Conservation (phyloP, 495 filamentous ascomycete genomes). For the Aspergillus coremiiformis region DNA sequence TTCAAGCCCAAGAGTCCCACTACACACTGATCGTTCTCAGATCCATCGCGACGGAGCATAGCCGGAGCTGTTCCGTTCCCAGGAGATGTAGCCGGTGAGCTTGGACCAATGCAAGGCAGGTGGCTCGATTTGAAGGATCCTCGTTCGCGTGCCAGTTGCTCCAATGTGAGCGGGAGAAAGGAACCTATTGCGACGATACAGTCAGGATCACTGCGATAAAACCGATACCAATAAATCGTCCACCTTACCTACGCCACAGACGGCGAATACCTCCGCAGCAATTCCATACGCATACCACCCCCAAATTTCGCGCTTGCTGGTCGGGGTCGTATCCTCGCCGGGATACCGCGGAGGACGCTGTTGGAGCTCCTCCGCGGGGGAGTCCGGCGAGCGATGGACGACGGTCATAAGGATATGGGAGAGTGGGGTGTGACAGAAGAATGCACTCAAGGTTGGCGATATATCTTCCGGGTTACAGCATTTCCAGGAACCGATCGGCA, state of each 20-base stretch:
- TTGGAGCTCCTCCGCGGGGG: constrained; percentile 19
- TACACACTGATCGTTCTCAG: constrained; percentile 35
- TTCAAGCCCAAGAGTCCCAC: constrained; percentile 37
- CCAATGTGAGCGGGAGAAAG: constrained; percentile 83
- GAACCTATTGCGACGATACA: constrained; percentile 50
- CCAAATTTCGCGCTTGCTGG: constrained; percentile 67
- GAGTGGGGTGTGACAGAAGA: background rate
- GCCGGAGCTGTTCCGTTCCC: constrained; percentile 57
- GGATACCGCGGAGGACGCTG: constrained; percentile 48
- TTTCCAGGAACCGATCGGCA: background rate
- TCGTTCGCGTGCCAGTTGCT: constrained; percentile 77
- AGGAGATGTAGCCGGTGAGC: constrained; percentile 10
- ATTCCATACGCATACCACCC: constrained; percentile 91
- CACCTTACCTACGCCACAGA: constrained; percentile 59
- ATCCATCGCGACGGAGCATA: constrained; percentile 22
- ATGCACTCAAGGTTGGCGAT: background rate
- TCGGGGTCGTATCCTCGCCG: constrained; percentile 77
- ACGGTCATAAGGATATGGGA: constrained; percentile 19
- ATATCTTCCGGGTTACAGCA: background rate
- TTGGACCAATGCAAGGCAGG: constrained; percentile 32
- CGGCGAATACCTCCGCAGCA: constrained; percentile 86
- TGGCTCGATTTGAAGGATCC: constrained; percentile 57
- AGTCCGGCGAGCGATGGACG: constrained; percentile 8
- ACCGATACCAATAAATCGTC: background rate
- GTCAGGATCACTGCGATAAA: background rate